Evolutionary conservation across 208 protist genomes (phyloP).

Genomic region (Balamuthia mandrillaris): DNA sequence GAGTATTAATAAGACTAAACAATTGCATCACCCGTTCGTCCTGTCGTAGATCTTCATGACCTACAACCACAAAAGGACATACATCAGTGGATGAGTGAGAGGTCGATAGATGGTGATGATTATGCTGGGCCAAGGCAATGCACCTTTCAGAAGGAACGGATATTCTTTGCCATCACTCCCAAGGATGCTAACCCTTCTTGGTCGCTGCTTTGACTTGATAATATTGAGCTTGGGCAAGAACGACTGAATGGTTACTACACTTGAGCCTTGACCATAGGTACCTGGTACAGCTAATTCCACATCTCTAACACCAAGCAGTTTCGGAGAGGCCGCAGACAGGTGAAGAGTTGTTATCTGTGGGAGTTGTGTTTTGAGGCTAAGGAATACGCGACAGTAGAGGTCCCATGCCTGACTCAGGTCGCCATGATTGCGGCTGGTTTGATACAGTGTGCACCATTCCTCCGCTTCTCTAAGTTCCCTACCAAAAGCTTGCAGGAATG

Average conservation of each 20-base stretch:
- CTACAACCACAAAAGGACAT: neutral
- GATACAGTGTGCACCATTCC: conserved; percentile 64
- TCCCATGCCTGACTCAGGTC: conserved; percentile 94
- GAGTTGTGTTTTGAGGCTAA: conserved; percentile 92
- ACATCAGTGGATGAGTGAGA: neutral
- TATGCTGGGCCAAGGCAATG: neutral
- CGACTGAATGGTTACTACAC: conserved; percentile 86
- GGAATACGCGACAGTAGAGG: conserved; percentile 92
- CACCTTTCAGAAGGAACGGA: conserved; percentile 94
- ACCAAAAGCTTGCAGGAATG: conserved; percentile 86
- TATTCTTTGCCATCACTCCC: conserved; percentile 92
- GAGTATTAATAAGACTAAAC: conserved; percentile 97
- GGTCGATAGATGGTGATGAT: neutral
- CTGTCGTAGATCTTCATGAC: conserved; percentile 88
- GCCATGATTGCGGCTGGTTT: conserved; percentile 69
- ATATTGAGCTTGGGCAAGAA: conserved; percentile 90
- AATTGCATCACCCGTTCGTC: conserved; percentile 99
- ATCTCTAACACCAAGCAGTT: conserved; percentile 82
- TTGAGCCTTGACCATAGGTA: too few species aligned
- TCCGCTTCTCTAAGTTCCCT: conserved; percentile 78
- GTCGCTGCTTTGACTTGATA: conserved; percentile 98
- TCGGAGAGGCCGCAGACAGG: conserved; percentile 92
- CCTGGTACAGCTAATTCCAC: conserved; percentile 96
- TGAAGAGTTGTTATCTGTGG: conserved; percentile 89
- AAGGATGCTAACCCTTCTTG: conserved; percentile 92